Base-by-base conservation (phyloP, 2,329 filamentous ascomycete species). In the Lecanosticta acicola region DNA sequence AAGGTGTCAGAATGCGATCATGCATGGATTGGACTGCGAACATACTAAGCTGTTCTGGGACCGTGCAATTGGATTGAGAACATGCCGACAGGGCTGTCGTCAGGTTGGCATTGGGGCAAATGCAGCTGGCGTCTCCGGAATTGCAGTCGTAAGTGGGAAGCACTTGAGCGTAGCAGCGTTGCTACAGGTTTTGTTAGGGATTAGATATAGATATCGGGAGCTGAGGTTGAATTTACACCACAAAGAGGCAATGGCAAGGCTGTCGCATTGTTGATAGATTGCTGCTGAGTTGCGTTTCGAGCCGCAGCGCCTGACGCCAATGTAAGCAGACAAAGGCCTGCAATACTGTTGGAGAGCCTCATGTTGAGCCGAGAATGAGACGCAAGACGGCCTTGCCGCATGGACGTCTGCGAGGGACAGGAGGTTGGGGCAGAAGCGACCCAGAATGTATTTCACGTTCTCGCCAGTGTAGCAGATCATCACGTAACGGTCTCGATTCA, bases 51-150 rank as follows among this genome's bases (percentile, higher is more conserved):
- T 49, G 45, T n/a, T 55, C 32, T 4, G 53, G 53, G 5, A 51
- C 36, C 3, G 53, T 55, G 34, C 53, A 55, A 16, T 55, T 55
- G 3, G 50, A 48, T 3, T 39, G 44, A 10, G 49, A 34, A 26
- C 53, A 55, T 9, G 53, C 53, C 7, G 45, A 47, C 4, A 55
- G 41, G 10, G 43, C 45, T 29, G 26, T 55, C 16, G 53, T 53
- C 39, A 55, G 46, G 24, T 55, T 53, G 13, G 43, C 43, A 34
- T 55, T 55, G 4, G 50, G 37, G 33, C 53, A 55, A 18, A 55
- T 47, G 39, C 53, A 50, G 3, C 45, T 41, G 2, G 47, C 43
- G 9, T 49, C 35, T 19, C 45, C 32, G 9, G 50, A 19, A 2
- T 47, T 41, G 41, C 50, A 53, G n/a, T 42, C 38, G 34, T 47